Conservation (phyloP, 2,329 filamentous ascomycete genomes). For the Ophiostoma montium region DNA sequence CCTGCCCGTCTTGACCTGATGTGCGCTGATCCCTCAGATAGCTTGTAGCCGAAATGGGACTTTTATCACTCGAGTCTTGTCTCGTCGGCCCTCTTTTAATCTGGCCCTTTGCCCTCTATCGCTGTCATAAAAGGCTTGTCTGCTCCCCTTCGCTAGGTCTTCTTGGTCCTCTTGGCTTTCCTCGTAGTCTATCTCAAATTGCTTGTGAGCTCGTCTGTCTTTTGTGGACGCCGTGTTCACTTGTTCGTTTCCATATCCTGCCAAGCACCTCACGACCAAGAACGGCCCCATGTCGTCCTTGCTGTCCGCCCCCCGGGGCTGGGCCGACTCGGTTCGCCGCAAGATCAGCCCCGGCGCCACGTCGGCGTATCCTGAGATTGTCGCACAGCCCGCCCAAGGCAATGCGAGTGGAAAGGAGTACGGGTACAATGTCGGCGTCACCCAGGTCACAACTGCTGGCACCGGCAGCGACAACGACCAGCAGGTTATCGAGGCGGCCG, state of each 20-base stretch:
- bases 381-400: background rate
- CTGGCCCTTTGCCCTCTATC: too few relatives aligned
- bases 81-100: too few relatives aligned
- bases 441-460: background rate
- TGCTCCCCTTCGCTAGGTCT: too few relatives aligned
- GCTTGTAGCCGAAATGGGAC: too few relatives aligned
- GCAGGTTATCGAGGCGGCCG: conserved; percentile 2
- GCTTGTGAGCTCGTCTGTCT: too few relatives aligned
- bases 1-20: too few relatives aligned
- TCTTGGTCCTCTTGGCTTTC: too few relatives aligned
- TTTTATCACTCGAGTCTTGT: too few relatives aligned
- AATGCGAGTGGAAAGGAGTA: background rate
- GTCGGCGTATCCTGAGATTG: background rate
- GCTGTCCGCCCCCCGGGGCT: background rate
- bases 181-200: too few relatives aligned
- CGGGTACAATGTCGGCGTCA: background rate
- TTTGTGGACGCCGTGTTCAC: too few relatives aligned
- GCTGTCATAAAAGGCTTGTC: too few relatives aligned
- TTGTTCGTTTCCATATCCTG: background rate
- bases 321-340: background rate
- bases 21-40: too few relatives aligned
- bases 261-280: background rate
- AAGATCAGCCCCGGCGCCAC: background rate
- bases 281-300: background rate
- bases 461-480: background rate